Conservation (phyloP, 768 basidiomycete species). For the Serendipita indica region DNA sequence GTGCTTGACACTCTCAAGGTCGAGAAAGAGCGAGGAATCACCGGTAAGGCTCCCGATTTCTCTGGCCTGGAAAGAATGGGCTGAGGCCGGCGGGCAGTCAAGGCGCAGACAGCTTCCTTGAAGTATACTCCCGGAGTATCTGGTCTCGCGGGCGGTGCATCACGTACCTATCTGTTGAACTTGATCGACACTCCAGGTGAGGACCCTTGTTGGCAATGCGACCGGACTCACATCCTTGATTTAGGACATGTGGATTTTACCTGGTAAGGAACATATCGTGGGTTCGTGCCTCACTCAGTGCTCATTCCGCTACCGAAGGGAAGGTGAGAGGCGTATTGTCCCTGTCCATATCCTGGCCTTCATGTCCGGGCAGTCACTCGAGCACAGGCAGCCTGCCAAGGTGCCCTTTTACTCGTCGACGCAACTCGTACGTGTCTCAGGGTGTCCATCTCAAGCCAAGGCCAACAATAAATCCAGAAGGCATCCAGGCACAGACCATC, state of each 20-base stretch:
- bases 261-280: no score
- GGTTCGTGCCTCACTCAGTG: no score
- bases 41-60: constrained; percentile 35
- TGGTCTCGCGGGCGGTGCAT: no score
- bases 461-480: constrained; percentile 30
- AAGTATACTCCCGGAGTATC: neutral
- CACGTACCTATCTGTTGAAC: constrained; percentile 59
- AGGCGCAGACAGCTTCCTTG: constrained; percentile 87
- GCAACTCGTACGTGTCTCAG: constrained; percentile 44
- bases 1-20: constrained; percentile 92
- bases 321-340: no score
- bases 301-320: no score
- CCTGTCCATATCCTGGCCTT: no score
- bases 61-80: constrained; percentile 4
- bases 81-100: constrained; percentile 36
- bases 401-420: constrained; percentile 73
- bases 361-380: constrained; percentile 48
- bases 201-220: no score
- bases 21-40: constrained; percentile 92
- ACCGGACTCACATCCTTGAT: neutral
- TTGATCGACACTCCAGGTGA: constrained; percentile 76
- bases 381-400: constrained; percentile 85
- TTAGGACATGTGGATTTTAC: constrained; percentile 94
- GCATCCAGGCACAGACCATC: constrained; percentile 93
- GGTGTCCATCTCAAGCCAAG: neutral